These are phyloP conservation scores for Diaporthe batatas DNA, from an alignment of 2,329 filamentous ascomycete genomes.

Conservation along the genomic window DNA sequence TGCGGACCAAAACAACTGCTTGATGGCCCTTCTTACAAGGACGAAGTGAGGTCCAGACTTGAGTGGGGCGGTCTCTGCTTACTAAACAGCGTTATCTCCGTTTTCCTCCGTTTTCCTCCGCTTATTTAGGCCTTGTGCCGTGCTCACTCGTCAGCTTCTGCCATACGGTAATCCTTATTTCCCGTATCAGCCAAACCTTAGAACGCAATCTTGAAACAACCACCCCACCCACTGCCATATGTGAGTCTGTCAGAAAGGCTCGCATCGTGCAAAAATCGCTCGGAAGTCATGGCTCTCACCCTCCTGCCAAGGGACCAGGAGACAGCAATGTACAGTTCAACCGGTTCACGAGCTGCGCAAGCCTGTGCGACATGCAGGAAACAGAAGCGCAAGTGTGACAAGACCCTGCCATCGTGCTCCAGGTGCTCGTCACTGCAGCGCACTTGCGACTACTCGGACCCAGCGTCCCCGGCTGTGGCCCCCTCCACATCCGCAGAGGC, in stretches of 20 bases:
- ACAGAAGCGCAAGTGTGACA: slow-evolving; percentile 67
- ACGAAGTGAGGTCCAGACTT: not conserved
- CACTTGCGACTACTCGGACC: slow-evolving; percentile 57
- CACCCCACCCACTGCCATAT: not conserved
- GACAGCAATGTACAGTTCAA: slow-evolving; percentile 31
- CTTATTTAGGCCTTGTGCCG: not conserved
- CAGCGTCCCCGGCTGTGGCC: slow-evolving; percentile 48
- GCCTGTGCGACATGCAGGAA: slow-evolving; percentile 49
- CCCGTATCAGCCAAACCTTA: too few species aligned
- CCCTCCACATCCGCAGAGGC: slow-evolving; percentile 57
- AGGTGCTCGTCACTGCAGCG: slow-evolving; percentile 60
- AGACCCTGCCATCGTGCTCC: slow-evolving; percentile 60
- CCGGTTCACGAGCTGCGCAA: slow-evolving; percentile 42
- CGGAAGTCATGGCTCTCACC: slow-evolving; percentile 23
- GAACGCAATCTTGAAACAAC: not conserved
- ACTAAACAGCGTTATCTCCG: slow-evolving; percentile 26
- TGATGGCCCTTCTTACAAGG: not conserved
- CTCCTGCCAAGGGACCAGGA: slow-evolving; percentile 34
- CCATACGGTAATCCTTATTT: not conserved
- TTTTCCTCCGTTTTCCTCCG: not conserved
- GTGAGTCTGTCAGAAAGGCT: not conserved
- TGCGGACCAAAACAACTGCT: too few species aligned
- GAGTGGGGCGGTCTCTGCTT: not conserved
- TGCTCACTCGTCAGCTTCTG: slow-evolving; percentile 16
- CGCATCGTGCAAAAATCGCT: not conserved